These are phyloP conservation scores for Chlamydomonas asymmetrica DNA, from an alignment of 139 green algal genomes.

Conservation along the genomic window DNA sequence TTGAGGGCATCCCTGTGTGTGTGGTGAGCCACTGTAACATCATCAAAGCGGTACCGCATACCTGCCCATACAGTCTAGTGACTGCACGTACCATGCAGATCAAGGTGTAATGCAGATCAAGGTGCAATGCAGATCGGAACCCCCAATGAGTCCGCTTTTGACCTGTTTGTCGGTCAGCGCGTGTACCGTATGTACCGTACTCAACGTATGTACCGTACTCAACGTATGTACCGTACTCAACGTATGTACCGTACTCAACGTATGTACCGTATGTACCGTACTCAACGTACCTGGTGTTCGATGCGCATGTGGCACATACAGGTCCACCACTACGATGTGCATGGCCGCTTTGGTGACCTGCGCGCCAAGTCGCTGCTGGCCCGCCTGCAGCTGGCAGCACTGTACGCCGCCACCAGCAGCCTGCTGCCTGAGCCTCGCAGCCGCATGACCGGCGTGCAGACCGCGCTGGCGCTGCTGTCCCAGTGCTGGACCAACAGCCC, in stretches of 20 bases:
- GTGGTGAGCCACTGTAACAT: background rate
- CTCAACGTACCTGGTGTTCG: no score
- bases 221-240: no score
- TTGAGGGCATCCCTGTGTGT: no score
- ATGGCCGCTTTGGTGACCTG: constrained; percentile 56
- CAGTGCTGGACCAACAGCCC: constrained; percentile 50
- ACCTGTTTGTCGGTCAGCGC: background rate
- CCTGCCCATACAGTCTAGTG: no score
- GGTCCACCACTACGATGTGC: constrained; percentile 47
- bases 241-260: no score
- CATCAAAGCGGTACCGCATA: no score
- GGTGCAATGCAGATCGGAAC: no score
- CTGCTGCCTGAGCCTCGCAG: constrained; percentile 53
- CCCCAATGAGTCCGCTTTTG: no score
- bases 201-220: no score
- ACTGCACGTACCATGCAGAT: no score
- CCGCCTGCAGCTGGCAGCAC: constrained; percentile 65
- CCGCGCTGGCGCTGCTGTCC: constrained; percentile 48
- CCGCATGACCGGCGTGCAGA: constrained; percentile 44
- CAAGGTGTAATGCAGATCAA: no score
- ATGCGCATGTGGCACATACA: constrained; percentile 32
- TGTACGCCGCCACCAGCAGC: constrained; percentile 57
- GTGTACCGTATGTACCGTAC: no score
- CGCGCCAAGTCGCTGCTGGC: constrained; percentile 13
- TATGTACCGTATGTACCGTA: background rate